Base-by-base conservation (phyloP, 1,139 yeast genomes). In the Debaryomycetaceae sp. region DNA sequence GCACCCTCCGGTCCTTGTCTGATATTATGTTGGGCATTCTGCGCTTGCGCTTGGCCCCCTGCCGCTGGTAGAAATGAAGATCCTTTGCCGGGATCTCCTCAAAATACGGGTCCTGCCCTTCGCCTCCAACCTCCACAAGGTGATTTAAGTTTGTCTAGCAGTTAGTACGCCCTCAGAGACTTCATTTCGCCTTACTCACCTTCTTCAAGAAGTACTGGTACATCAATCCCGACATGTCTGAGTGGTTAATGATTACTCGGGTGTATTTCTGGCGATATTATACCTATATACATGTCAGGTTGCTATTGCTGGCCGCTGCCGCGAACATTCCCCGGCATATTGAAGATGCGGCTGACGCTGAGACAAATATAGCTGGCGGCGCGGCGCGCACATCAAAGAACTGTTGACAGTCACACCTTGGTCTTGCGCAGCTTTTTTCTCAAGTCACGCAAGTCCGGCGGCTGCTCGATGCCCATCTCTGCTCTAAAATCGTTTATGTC, bases 391-490 rank as follows among this genome's bases (percentile, higher is more conserved):
- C n/a, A n/a, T n/a, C n/a, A n/a, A n/a, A n/a, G n/a, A n/a, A n/a
- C n/a, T n/a, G n/a, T n/a, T n/a, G n/a, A n/a, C n/a, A n/a, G n/a
- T n/a, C n/a, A n/a, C 17, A 21, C 13, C 9, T 17, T 6, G 19
- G 23, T 10, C 4, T 9, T 4, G 15, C 23, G 23, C 15, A 29
- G 20, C 16, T 18, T 11, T 38, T 55, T 57, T 15, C 95, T 65
- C 48, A 86, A 60, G 26, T 59, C 63, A 41, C 96, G 68, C 58
- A 86, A 73, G 49, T 86, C 89, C 3, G 96, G 95, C 22, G 85
- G 78, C 38, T 59, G 65, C 37, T 77, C 83, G 35, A 83, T 75
- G 12, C 86, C 84, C 46, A 89, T 62, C 36, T 82, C 82, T n/a
- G 45, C 41, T 43, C 96, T 74, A 32, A 91, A 61, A 44, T 81